phyloP scores from a whole-genome alignment of 345 rosid genomes.

The Ailanthus altissimus region DNA sequence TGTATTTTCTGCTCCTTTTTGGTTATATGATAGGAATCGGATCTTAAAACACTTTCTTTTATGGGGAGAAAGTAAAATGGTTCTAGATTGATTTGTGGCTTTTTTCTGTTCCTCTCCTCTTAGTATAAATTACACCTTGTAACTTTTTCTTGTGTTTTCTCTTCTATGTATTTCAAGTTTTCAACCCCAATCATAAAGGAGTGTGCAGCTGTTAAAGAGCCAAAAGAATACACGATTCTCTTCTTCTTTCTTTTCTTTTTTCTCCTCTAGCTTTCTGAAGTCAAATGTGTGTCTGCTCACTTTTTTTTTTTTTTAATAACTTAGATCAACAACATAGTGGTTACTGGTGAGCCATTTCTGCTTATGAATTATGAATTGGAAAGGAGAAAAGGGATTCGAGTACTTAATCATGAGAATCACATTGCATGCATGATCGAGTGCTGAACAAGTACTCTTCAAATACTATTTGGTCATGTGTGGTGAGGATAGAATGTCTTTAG shows the following conservation, averaged over 20 bases:
- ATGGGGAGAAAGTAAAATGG: background rate
- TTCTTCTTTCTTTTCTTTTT: background rate
- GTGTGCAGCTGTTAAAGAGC: background rate
- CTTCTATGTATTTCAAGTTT: background rate
- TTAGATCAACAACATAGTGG: no score
- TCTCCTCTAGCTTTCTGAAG: background rate
- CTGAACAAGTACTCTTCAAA: background rate
- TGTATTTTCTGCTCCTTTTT: background rate
- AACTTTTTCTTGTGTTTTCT: constrained; percentile 9
- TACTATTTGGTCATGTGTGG: background rate
- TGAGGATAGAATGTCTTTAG: background rate
- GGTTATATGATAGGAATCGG: background rate
- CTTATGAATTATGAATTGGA: no score
- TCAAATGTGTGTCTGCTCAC: constrained; percentile 15
- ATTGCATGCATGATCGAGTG: background rate
- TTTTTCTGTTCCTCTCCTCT: background rate
- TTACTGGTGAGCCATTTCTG: no score
- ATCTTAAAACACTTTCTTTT: background rate
- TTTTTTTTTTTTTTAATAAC: no score
- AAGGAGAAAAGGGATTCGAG: no score
- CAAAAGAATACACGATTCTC: background rate
- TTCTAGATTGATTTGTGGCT: background rate
- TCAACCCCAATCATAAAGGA: background rate
- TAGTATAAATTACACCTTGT: background rate
- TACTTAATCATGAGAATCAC: background rate